Evolutionary conservation across 805 yeast species (phyloP).

Genomic region (Saturnispora galanensis): DNA sequence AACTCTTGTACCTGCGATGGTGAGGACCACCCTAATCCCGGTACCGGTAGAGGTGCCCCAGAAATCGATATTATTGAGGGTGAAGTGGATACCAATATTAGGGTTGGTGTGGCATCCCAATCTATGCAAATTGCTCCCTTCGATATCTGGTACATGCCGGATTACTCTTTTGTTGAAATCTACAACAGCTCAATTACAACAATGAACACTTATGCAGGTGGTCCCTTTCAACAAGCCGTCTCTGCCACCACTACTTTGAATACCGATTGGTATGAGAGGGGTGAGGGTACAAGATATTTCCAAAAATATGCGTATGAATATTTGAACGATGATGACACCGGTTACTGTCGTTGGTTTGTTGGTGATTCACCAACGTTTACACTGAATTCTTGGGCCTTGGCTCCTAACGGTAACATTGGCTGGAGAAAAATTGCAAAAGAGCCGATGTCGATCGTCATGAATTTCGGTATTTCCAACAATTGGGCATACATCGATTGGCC

Average conservation of each 20-base stretch:
- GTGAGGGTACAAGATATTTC: constrained; percentile 39
- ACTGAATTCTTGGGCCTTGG: constrained; percentile 60
- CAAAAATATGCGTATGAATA: constrained; percentile 78
- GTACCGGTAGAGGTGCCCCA: constrained; percentile 89
- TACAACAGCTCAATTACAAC: constrained; percentile 58
- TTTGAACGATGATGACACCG: constrained; percentile 54
- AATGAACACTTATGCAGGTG: constrained; percentile 86
- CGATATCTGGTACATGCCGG: constrained; percentile 92
- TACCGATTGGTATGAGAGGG: constrained; percentile 70
- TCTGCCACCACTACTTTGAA: constrained; percentile 76
- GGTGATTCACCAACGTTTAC: constrained; percentile 75
- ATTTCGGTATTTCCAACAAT: constrained; percentile 80
- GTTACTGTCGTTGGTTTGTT: constrained; percentile 80
- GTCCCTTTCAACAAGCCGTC: constrained; percentile 88
- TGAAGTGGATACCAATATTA: constrained; percentile 46
- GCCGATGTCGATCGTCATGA: constrained; percentile 85
- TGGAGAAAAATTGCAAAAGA: constrained; percentile 78
- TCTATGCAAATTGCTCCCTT: constrained; percentile 88
- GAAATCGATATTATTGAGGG: constrained; percentile 92
- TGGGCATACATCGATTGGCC: constrained; percentile 97
- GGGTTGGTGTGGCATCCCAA: constrained; percentile 74
- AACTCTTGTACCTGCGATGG: constrained; percentile 71
- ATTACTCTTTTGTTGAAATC: constrained; percentile 69
- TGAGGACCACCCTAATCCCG: constrained; percentile 80
- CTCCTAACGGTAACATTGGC: constrained; percentile 85